Evolutionary conservation across 2,329 filamentous ascomycete genomes (phyloP), one percentile per base, ranked within the genome.

Genomic region (Alternaria angustiovoidea): DNA sequence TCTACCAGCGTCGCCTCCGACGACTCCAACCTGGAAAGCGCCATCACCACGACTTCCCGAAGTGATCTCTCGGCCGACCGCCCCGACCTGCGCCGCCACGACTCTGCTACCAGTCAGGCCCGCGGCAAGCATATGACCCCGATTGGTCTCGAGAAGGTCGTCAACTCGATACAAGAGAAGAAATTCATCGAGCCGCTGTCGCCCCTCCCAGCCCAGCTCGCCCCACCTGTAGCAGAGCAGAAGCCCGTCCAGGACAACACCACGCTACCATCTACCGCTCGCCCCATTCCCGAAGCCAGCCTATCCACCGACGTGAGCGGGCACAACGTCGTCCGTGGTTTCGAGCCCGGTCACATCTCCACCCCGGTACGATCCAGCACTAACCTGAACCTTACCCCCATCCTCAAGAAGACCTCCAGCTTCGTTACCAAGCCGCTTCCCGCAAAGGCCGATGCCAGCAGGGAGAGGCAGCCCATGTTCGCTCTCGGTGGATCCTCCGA

Each of bases 91-190:
- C 85, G 85, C 71, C 85, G 89, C 70, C 86, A 90, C 71, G 91
- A 94, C 76, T 94, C 90, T 12, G 89, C 85, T 72, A 87, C 74
- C 76, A 85, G 87, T 77, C 86, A 91, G 61, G 91, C 89, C 75
- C 88, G 91, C 65, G 89, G 89, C 66, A 91, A 92, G 73, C 94
- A 97, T 80, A 94, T 97, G 68, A 96, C 93, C 18, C 93, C 94
- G 7, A 87, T 92, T 73, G 92, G 95, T 71, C 85, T 98, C 30
- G 93, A 97, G 80, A 96, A 96, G 82, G 96, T 98, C 87, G 92
- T 97, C 42, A 88, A 91, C 57, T 93, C 90, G 39, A 97, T 97
- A 75, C 92, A 96, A 79, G 91, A 95, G 79, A 93, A 92, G 80
- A 88, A 89, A 78, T 85, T 86, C 46, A 83, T 94, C 22, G 83